Base-by-base conservation (phyloP, 2,329 filamentous ascomycete species). In the Sporothrix mexicana region DNA sequence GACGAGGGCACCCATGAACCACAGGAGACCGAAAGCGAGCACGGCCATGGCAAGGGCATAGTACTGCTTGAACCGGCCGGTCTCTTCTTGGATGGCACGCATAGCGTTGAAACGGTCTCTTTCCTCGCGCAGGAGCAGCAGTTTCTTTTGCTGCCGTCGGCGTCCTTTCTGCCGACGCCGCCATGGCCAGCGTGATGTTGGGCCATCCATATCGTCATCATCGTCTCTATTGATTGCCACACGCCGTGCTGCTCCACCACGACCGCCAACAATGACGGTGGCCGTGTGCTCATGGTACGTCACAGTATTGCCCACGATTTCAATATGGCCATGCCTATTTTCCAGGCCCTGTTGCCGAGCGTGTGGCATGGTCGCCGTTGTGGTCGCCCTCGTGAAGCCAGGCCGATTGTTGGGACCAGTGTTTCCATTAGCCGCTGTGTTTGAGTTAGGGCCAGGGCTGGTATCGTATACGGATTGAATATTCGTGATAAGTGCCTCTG, bases 91-190 rank as follows among this genome's bases (percentile, higher is more conserved):
- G 43, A 93, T 91, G 23, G 83, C 82, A 17, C 91, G 86, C 91
- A 93, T 91, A 0, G 88, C 86, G 43, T 90, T 81, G 76, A 92
- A 92, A 0, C 88, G 83, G 74, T 90, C 88, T 71, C 86, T 88
- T 76, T 88, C 86, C 74, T 85, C 83, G 68, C 85, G 84, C 69
- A 92, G 83, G 0, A 91, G 78, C 0, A 90, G 76, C 0, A 89
- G 77, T 74, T 85, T 88, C 9, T 80, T 77, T 9, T 78, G 77
- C 4, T 73, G 77, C 6, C 73, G 72, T 45, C 73, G 73, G 9
- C 70, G 72, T 23, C 72, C 53, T 57, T 74, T 73, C 64, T 75
- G 75, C 17, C 74, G 72, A 17, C 76, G 57, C 30, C 75, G 76
- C 66, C 79, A 67, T 4, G 15, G 67, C 61, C 61, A 47, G n/a